Base-by-base conservation (phyloP, 352 stramenopile genomes). In the Phytophthora niederhauseri region DNA sequence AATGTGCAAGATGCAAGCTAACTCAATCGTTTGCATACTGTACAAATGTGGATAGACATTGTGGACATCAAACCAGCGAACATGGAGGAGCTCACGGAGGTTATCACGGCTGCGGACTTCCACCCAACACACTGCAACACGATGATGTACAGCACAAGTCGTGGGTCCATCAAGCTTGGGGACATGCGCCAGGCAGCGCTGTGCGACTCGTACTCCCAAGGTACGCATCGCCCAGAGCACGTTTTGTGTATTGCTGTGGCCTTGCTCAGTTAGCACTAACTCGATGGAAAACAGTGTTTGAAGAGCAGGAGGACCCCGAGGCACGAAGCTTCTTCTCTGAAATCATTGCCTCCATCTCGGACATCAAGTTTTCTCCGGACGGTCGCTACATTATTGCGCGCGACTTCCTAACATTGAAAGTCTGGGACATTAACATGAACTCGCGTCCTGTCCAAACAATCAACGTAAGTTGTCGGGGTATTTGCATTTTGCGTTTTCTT, bases 361-460 rank as follows among this genome's bases (percentile, higher is more conserved):
- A 98, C 74, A 95, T 98, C 56, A 95, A 95, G 58, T 98, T 98
- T 63, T 95, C 88, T n/a, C 85, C 84, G 0, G 95, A 98, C 67
- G 97, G 97, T 15, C 88, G 92, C 53, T 98, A 98, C 78, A 97
- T 99, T 66, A 90, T 99, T 34, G 90, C 94, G 19, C 85, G 97
- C 36, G 97, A 99, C 79, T 99, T 98, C 64, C 80, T 99, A 41
- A 98, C 94, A 36, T 76, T 99, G 54, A 98, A 98, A 77, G 81
- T 99, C 60, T 99, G 97, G 97, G 97, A 99, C 70, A 81, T 98
- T 56, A 97, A 98, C 76, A 98, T 98, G 94, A 91, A 98, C 73
- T 83, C 77, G 7, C 77, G 82, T n/a, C 97, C 97, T 3, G 89
- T 99, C 38, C 84, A 96, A 66, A 97, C 90, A 34, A 97, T 99